These are phyloP conservation scores for Ceratobasidium sp. DNA, from an alignment of 1,284 basidiomycete genomes.

Conservation along the genomic window DNA sequence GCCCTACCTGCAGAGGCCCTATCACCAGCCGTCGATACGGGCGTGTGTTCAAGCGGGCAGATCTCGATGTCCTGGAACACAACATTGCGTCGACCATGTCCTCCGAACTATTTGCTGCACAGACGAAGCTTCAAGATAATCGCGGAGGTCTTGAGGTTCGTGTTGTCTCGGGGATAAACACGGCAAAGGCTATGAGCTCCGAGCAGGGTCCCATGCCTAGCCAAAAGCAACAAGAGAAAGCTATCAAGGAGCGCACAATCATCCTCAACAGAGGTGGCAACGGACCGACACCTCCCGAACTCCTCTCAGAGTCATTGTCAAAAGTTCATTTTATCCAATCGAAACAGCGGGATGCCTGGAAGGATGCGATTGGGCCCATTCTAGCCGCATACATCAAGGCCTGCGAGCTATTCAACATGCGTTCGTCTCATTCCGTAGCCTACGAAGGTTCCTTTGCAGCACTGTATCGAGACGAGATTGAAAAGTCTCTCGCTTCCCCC, in stretches of 20 bases:
- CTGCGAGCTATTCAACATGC: conserved; percentile 57
- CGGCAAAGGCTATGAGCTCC: background rate
- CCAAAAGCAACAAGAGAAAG: background rate
- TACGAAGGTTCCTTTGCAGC: conserved; percentile 68
- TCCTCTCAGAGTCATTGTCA: background rate
- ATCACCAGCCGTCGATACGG: conserved; percentile 70
- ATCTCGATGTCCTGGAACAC: conserved; percentile 72
- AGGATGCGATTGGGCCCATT: conserved; percentile 55
- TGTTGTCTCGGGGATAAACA: background rate
- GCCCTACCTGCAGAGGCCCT: conserved; percentile 68
- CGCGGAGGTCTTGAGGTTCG: background rate
- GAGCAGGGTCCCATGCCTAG: background rate
- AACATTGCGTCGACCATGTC: conserved; percentile 64
- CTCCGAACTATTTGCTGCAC: conserved; percentile 3
- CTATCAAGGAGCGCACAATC: background rate
- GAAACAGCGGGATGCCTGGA: conserved; percentile 57
- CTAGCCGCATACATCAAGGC: conserved; percentile 59
- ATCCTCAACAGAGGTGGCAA: background rate
- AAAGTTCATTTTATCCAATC: background rate
- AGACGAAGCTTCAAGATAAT: background rate
- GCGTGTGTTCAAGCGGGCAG: conserved; percentile 70
- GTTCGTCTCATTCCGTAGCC: conserved; percentile 65
- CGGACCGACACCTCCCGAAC: background rate
- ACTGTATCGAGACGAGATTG: conserved; percentile 64
- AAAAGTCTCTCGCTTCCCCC: conserved; percentile 50